Percentiles rank a stretch among this genome's conserved stretches.
Conservation (phyloP, 139 green algal species). For the Yamagishiella unicocca region DNA sequence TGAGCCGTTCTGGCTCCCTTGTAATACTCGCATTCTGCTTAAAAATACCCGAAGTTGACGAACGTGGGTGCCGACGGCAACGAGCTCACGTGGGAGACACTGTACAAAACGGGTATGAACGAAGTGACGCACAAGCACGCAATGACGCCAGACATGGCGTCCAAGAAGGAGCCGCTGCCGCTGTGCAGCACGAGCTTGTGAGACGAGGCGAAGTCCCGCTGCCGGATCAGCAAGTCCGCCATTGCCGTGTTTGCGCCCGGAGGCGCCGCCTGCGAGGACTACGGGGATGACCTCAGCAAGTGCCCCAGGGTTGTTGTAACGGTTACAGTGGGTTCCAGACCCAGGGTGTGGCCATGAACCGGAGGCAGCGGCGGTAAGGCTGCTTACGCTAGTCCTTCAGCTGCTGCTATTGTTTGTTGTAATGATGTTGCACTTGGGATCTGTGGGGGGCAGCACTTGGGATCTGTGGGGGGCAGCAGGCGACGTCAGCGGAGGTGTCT, state of each 20-base stretch:
- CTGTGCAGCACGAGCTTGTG: slow-evolving; percentile 22
- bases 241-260: not conserved
- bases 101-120: not conserved
- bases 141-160: not conserved
- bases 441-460: too few species aligned
- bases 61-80: too few species aligned
- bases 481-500: not conserved
- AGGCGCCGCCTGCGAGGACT: not conserved
- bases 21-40: too few species aligned
- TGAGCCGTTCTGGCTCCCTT: too few species aligned
- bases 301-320: too few species aligned
- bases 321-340: too few species aligned
- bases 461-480: not conserved
- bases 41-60: too few species aligned
- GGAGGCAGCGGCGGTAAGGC: too few species aligned
- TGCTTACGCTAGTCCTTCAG: too few species aligned
- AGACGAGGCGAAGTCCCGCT: not conserved
- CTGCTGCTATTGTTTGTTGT: too few species aligned
- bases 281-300: not conserved
- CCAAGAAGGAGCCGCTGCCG: not conserved
- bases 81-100: not conserved
- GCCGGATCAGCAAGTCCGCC: not conserved
- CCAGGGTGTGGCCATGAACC: too few species aligned
- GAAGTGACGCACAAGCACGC: not conserved
- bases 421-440: too few species aligned